Base-by-base conservation (phyloP, 352 stramenopile species). In the Phytopythium mirpurense region DNA sequence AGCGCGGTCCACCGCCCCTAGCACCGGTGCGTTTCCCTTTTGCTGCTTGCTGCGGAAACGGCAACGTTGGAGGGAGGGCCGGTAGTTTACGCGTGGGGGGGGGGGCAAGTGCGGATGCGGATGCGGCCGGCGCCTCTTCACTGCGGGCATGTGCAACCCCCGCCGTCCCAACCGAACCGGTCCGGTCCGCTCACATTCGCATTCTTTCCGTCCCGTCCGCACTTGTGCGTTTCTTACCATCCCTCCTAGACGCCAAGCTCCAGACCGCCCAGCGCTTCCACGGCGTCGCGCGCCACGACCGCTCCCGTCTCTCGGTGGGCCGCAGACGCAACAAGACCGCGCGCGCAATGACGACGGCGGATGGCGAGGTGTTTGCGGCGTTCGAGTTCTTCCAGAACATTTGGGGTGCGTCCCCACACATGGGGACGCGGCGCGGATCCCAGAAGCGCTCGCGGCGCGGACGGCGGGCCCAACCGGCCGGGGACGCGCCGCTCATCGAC, bases 301-400 rank as follows among this genome's bases (percentile, higher is more conserved):
- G 54, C 29, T 56, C 50, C 37, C 37, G 21, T 15, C 2, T 45
- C 40, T 45, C 40, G 40, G 40, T 45, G 40, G 37, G n/a, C 37
- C n/a, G 7, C 36, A n/a, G 14, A 11, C 16, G 34, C 34, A 38
- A 9, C 34, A 38, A 38, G 34, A 38, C 5, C 34, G 7, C 14
- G 35, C 35, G 35, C 2, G 7, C 35, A 10, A 21, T 41, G 16
- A 6, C 14, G 21, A 40, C 37, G 38, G 48, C 59, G 45, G 69
- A 67, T 38, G 75, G 78, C 54, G 58, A 55, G 38, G 19, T 2
- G 5, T 21, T 8, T 12, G 12, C 15, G 11, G 11, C 36, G 36
- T 57, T 76, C 54, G 74, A 85, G 45, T 85, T 85, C 47, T 85
- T 83, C 65, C 57, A 62, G 49, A 85, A 85, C 48, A 85, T 85